Conservation (phyloP, 2,329 filamentous ascomycete species). For the Knoxdaviesia proteae region DNA sequence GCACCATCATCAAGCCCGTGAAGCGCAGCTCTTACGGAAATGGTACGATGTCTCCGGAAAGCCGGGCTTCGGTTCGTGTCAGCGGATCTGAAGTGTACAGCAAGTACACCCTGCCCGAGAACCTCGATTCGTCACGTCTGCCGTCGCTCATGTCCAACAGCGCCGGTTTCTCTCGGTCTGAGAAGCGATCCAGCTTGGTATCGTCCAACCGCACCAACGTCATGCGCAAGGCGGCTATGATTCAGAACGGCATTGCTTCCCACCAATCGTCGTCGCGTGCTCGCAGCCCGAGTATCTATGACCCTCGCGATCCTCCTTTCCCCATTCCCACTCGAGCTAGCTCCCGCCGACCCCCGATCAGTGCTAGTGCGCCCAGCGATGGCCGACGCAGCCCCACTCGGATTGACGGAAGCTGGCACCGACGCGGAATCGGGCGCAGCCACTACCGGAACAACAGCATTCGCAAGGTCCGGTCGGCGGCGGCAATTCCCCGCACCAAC, state of each 20-base stretch:
- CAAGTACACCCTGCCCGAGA: conserved; percentile 18
- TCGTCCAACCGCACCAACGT: conserved; percentile 29
- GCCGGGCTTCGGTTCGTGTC: conserved; percentile 12
- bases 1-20: conserved; percentile 12
- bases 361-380: conserved; percentile 45
- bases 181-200: conserved; percentile 16
- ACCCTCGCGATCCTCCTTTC: conserved; percentile 52
- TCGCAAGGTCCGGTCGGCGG: conserved; percentile 70
- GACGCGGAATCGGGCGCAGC: conserved; percentile 24
- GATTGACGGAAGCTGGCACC: conserved; percentile 30
- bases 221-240: conserved; percentile 62
- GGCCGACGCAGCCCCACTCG: conserved; percentile 59
- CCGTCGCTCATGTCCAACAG: conserved; percentile 9
- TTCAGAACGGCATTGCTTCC: conserved; percentile 54
- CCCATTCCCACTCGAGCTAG: conserved; percentile 80
- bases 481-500: conserved; percentile 41
- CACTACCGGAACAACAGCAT: conserved; percentile 40
- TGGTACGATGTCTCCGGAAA: conserved; percentile 20
- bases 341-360: conserved; percentile 52
- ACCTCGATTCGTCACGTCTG: conserved; percentile 9
- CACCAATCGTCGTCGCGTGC: conserved; percentile 35
- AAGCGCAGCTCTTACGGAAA: conserved; percentile 22
- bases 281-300: conserved; percentile 44
- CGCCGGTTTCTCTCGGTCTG: conserved; percentile 12
- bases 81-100: conserved; percentile 22